Conservation (phyloP, 1,284 basidiomycete genomes). For the Ceratobasidium sp. region DNA sequence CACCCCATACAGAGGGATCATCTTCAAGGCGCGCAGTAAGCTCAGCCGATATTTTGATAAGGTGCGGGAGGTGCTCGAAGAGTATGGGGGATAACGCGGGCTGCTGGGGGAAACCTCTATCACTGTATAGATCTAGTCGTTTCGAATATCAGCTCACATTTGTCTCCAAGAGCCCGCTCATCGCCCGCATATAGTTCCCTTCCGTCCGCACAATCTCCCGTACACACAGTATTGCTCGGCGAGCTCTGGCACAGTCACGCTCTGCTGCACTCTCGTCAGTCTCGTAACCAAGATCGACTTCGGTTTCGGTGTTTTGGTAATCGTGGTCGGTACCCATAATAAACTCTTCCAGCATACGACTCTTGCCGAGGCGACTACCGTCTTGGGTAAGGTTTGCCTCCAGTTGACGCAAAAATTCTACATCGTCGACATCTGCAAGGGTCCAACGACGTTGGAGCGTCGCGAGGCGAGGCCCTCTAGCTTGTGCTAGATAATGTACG, state of each 20-base stretch:
- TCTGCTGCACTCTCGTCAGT: conserved; percentile 52
- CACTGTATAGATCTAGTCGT: conserved; percentile 51
- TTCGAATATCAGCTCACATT: conserved; percentile 56
- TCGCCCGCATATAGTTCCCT: conserved; percentile 68
- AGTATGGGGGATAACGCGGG: conserved; percentile 59
- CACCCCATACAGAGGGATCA: conserved; percentile 71
- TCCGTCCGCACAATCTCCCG: conserved; percentile 76
- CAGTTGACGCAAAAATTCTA: conserved; percentile 59
- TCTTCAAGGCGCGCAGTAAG: conserved; percentile 66
- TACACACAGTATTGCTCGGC: conserved; percentile 69
- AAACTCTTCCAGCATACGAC: conserved; percentile 51
- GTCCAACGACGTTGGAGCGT: conserved; percentile 56
- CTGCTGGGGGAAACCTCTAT: background rate
- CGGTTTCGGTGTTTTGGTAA: conserved; percentile 48
- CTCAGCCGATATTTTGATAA: conserved; percentile 64
- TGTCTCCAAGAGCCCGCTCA: conserved; percentile 62
- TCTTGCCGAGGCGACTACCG: conserved; percentile 53
- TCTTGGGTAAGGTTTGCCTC: conserved; percentile 49
- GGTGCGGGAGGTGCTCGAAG: conserved; percentile 64
- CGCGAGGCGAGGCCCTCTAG: conserved; percentile 35
- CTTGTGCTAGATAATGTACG: background rate
- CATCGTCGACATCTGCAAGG: conserved; percentile 59
- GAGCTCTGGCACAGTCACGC: conserved; percentile 67
- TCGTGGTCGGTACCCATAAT: conserved; percentile 47
- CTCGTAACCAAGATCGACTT: conserved; percentile 50